Evolutionary conservation across 306 rosid species (phyloP), one percentile per base, ranked within the genome.

Genomic region (Gastrolobium bilobum): DNA sequence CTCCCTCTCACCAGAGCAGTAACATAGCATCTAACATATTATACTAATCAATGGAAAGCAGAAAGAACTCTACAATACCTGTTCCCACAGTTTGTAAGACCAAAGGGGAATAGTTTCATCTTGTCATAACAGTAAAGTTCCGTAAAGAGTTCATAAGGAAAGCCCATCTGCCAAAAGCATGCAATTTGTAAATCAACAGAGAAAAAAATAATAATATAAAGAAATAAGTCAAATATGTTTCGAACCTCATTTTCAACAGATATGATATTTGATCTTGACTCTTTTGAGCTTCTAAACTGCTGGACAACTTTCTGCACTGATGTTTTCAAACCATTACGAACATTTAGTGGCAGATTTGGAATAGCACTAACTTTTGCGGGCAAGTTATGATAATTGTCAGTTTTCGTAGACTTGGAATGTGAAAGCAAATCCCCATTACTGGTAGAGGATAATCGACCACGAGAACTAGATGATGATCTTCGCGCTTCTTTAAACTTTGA

Each of bases 21-120:
- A 53, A 38, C 59, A 62, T 65, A 46, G 80, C 73, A 77, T 26
- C 39, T 54, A 70, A 79, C 59, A 42, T 68, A 51, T 37, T 20
- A 76, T 10, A 53, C 44, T 60, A 77, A 81, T 67, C 61, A 4
- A 61, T 69, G 14, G 56, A 13, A 73, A 77, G 76, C 68, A 43
- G 43, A 52, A 77, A 77, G 37, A 79, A 66, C 71, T 79, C 67
- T 39, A 68, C 56, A 33, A 78, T 84, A 92, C 97, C 94, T 92
- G 89, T 92, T 92, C 60, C 97, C 97, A 78, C 91, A 88, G 80
- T 92, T 92, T 72, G 79, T 73, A 47, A 92, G 92, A 80, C 97
- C 97, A 79, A 92, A 92, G 48, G 94, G 94, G 48, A 53, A 76
- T 68, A 88, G 86, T 56, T 87, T 86, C 87, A 82, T 79, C 85